Evolutionary conservation across 1,284 basidiomycete species (phyloP).

Genomic region (Rhodotorula sp.): DNA sequence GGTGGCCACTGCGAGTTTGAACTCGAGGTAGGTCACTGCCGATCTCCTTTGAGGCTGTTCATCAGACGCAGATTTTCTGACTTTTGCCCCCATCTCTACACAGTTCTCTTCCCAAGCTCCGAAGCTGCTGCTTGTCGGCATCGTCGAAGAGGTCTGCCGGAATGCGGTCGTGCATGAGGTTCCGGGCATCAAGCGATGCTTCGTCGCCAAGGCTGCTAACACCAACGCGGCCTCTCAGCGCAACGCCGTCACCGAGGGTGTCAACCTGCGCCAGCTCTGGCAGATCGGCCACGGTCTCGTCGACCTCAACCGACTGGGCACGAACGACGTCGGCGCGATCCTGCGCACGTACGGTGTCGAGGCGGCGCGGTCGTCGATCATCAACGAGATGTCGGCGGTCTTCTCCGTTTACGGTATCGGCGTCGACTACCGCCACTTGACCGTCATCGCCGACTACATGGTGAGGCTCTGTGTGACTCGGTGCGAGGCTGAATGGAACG

Average conservation of each 20-base stretch:
- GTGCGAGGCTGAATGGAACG: neutral
- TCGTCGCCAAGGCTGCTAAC: constrained; percentile 59
- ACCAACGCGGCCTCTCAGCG: constrained; percentile 52
- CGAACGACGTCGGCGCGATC: constrained; percentile 94
- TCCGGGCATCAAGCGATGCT: constrained; percentile 76
- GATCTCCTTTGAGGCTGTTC: too few species aligned
- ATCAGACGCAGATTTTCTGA: neutral
- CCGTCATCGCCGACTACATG: constrained; percentile 99
- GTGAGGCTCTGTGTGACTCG: constrained; percentile 55
- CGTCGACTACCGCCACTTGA: constrained; percentile 90
- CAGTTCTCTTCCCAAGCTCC: constrained; percentile 62
- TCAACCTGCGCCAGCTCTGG: constrained; percentile 91
- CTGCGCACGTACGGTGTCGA: constrained; percentile 72
- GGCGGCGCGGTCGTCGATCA: constrained; percentile 52
- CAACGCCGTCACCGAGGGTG: constrained; percentile 64
- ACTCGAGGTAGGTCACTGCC: constrained; percentile 68
- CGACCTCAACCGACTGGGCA: constrained; percentile 79
- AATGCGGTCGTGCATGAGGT: constrained; percentile 84
- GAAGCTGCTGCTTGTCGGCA: constrained; percentile 85
- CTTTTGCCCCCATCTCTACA: constrained; percentile 44
- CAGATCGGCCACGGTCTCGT: constrained; percentile 74
- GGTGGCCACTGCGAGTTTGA: constrained; percentile 71
- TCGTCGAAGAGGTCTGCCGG: constrained; percentile 80
- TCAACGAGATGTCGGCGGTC: constrained; percentile 78
- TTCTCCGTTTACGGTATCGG: constrained; percentile 98